These are phyloP conservation scores for Aaosphaeria pasadenensis DNA, from an alignment of 2,329 filamentous ascomycete species.

Conservation along the genomic window DNA sequence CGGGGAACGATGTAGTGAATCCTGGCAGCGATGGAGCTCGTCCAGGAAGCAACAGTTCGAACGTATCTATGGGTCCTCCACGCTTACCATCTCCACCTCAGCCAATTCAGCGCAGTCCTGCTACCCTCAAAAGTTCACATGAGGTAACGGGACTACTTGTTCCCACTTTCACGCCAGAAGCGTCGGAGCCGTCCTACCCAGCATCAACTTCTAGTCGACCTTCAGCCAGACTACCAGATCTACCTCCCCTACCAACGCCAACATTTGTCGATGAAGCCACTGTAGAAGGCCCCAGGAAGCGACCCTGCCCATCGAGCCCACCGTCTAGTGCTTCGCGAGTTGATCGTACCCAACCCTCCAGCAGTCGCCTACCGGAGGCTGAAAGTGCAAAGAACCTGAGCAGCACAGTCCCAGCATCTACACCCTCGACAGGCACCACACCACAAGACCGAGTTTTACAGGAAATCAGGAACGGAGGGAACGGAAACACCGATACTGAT, in stretches of 20 bases:
- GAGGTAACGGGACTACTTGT: slow-evolving; percentile 2
- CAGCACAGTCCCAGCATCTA: neutral
- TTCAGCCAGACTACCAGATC: slow-evolving; percentile 14
- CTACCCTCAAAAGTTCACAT: neutral
- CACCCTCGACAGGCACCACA: neutral
- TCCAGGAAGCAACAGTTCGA: slow-evolving; percentile 18
- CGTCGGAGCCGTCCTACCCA: neutral
- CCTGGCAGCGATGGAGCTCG: neutral
- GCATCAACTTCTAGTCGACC: neutral
- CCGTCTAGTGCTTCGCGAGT: neutral
- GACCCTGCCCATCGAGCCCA: neutral
- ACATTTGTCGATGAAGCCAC: slow-evolving; percentile 11
- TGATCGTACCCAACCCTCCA: neutral
- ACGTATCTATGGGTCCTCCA: slow-evolving; percentile 26
- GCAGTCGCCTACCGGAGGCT: no score
- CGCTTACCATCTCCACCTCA: slow-evolving; percentile 24
- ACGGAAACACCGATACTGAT: slow-evolving; percentile 4
- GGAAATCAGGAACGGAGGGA: neutral
- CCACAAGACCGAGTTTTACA: neutral
- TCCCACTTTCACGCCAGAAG: neutral
- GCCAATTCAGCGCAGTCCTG: slow-evolving; percentile 13
- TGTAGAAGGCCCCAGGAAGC: neutral
- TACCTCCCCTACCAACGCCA: slow-evolving; percentile 36
- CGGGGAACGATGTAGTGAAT: slow-evolving; percentile 16
- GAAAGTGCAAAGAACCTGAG: neutral